Conservation (phyloP, 495 filamentous ascomycete genomes). For the Penicillium herquei region DNA sequence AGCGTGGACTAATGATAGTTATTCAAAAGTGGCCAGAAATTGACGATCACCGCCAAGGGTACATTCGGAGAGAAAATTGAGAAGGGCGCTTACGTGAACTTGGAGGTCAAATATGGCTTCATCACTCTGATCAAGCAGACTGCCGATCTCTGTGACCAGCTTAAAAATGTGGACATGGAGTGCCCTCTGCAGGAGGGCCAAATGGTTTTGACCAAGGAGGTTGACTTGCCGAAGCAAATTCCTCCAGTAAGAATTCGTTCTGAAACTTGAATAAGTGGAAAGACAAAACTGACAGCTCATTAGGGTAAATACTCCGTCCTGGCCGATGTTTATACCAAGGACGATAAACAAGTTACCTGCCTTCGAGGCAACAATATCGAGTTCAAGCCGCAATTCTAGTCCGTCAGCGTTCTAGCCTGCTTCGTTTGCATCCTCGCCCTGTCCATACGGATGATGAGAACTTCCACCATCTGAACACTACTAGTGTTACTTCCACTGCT, state of each 20-base stretch:
- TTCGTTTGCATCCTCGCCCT: conserved; percentile 4
- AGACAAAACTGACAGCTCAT: conserved; percentile 10
- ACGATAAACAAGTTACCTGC: conserved; percentile 75
- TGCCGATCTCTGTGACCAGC: conserved; percentile 83
- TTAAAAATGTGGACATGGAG: conserved; percentile 79
- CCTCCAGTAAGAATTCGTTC: conserved; percentile 68
- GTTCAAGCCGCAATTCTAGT: conserved; percentile 21
- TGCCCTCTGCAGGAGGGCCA: conserved; percentile 83
- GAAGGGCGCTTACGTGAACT: conserved; percentile 72
- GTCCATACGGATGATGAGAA: conserved; percentile 17
- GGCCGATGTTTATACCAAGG: conserved; percentile 75
- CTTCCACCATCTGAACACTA: background rate
- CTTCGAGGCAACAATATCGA: conserved; percentile 58
- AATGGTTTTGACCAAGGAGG: conserved; percentile 69
- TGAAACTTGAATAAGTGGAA: background rate
- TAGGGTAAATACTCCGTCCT: conserved; percentile 87
- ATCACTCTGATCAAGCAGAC: conserved; percentile 80
- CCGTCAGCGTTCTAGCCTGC: background rate
- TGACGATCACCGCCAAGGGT: conserved; percentile 76
- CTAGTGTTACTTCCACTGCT: conserved; percentile 4
- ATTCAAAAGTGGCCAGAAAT: conserved; percentile 64
- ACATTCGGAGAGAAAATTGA: conserved; percentile 64
- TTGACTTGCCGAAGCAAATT: conserved; percentile 83
- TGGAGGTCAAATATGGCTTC: conserved; percentile 87
- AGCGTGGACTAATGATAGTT: conserved; percentile 9